phyloP scores from a whole-genome alignment of 169 alveolate species.

The Plasmodium inui region DNA sequence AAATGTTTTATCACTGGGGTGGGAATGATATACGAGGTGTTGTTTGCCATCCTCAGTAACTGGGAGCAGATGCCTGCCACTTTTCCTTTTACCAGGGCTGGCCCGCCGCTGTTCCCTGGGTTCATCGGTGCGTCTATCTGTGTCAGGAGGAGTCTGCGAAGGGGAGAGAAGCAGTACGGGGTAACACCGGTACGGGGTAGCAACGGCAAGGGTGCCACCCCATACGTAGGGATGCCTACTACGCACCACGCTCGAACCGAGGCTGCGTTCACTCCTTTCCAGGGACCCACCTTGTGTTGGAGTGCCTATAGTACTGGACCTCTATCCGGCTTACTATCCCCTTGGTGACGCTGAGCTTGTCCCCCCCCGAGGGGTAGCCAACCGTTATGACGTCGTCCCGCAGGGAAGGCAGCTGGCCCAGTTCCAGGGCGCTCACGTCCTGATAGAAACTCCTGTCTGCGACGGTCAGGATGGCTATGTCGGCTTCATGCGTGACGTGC shows the following conservation, averaged over 20 bases:
- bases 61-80: slow-evolving; percentile 91
- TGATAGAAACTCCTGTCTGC: slow-evolving; percentile 86
- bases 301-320: slow-evolving; percentile 83
- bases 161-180: neutral
- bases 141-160: slow-evolving; percentile 83
- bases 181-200: neutral
- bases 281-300: slow-evolving; percentile 71
- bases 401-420: slow-evolving; percentile 86
- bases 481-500: slow-evolving; percentile 88
- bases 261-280: neutral
- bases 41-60: slow-evolving; percentile 88
- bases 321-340: slow-evolving; percentile 92
- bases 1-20: slow-evolving; percentile 82
- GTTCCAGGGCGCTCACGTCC: slow-evolving; percentile 81
- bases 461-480: slow-evolving; percentile 87
- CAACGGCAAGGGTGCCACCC: too few relatives aligned
- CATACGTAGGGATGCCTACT: too few relatives aligned
- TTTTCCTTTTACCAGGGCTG: slow-evolving; percentile 87
- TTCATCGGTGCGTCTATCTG: slow-evolving; percentile 93
- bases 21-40: slow-evolving; percentile 88
- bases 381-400: slow-evolving; percentile 88
- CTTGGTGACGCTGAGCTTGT: slow-evolving; percentile 89
- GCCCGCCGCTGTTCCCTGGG: slow-evolving; percentile 92
- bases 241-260: too few relatives aligned
- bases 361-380: slow-evolving; percentile 93